Base-by-base conservation (phyloP, 1,284 basidiomycete genomes). In the Grifola frondosa region DNA sequence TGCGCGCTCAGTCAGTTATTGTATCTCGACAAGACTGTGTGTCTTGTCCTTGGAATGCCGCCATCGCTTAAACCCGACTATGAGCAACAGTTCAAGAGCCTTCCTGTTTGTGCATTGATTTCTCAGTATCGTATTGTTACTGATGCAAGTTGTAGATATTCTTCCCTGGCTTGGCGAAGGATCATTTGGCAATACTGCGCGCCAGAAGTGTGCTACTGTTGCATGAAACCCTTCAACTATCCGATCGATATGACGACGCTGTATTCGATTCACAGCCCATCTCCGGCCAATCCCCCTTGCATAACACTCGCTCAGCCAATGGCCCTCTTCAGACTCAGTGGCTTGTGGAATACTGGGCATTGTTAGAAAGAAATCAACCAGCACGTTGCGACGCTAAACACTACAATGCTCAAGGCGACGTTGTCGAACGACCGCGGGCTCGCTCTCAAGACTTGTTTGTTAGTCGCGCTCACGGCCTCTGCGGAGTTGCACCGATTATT, bases 381-480 rank as follows among this genome's bases (percentile, higher is more conserved):
- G 8, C 9, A 17, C 8, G 32, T 41, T 10, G 31, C 31, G 5
- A 34, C 13, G 13, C 12, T 31, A 13, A 24, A 35, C 12, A 25
- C 40, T 3, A 17, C 32, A 7, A 24, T 41, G 11, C 23, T 41
- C 22, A 32, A 32, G 16, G 31, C 40, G 19, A 34, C 40, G 4
- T 6, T 34, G 11, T 33, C 8, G 10, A 13, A 19, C 13, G 32
- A 24, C 13, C 9, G 12, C n/a, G 30, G 32, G 12, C 10, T 16
- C 10, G 40, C 25, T 6, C 31, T 41, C 9, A 41, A 41, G 32
- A 31, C 35, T 7, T 23, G 17, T 9, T 7, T 35, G 8, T 34
- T 41, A 19, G 30, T 35, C 24, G 21, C 40, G 16, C 40, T 41
- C 40, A 29, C 40, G 6, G 31, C 32, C 21, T 23, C 23, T 13